Base-by-base conservation (phyloP, 2,329 filamentous ascomycete species). In the Epichloe festucae region DNA sequence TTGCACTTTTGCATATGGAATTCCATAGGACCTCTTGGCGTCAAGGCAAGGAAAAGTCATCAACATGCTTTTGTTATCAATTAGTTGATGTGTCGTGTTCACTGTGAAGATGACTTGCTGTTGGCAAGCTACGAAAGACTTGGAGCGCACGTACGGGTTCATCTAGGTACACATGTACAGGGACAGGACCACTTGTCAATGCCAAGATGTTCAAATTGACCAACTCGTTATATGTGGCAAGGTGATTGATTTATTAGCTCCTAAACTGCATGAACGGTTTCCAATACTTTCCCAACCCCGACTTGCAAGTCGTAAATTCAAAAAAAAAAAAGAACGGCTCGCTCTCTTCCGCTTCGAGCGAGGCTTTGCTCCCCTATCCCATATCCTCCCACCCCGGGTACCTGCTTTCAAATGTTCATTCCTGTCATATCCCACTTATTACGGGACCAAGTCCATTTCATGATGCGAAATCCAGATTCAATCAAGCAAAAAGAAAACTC, bases 1-100 rank as follows among this genome's bases (percentile, higher is more conserved):
- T 44, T 34, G 31, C 19, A 11, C 23, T n/a, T 23, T 31, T 45
- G 41, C 42, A 46, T 38, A n/a, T 39, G 17, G 17, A 17, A 17
- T 19, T 49, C 23, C 39, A 39, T 45, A 50, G 40, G 31, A 50
- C 41, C 11, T 42, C 27, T 34, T 46, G 52, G 52, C 48, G 48
- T 51, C 48, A 21, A 4, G 48, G 23, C 40, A 43, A 35, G 48
- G 48, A 53, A 53, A 53, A 53, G 48, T 50, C 50, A 35, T 53
- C 5, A 39, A 39, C 5, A 47, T 15, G 44, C n/a, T 27, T 14
- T 39, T 35, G 4, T 51, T 14, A 12, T 40, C 31, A 34, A 46
- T 3, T 17, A 8, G 14, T 45, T 12, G 21, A 6, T n/a, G 36
- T n/a, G 15, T 39, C 36, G 27, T 31, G 27, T 31, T 10, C 10